Evolutionary conservation across 1,284 basidiomycete species (phyloP), one percentile per base, ranked within the genome.

Genomic region (Cystobasidiaceae sp.): DNA sequence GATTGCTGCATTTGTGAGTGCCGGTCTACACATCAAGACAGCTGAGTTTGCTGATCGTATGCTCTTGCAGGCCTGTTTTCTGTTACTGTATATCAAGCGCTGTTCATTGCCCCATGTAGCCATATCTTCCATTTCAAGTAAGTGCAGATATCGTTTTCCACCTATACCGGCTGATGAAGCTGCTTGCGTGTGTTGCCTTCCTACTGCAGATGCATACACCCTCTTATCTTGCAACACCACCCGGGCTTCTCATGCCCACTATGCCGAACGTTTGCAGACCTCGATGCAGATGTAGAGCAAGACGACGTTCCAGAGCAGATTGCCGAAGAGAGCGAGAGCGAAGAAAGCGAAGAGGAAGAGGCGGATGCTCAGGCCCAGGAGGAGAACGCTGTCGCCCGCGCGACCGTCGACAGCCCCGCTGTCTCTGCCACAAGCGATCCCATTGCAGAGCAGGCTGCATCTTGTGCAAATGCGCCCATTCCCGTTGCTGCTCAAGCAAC

Each of bases 221-320:
- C 93, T 0, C 81, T 97, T 17, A 82, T 98, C 45, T 83, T 88
- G 71, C 78, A 83, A 37, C 93, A 97, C 77, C 86, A 94, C 72
- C 91, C 94, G 0, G 89, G 90, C 2, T 98, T 98, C 78, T 90
- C 86, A 6, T 98, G 94, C 73, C 96, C 94, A 0, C 84, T 98
- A 7, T 98, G 94, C 77, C 71, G 78, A 11, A 76, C 76, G 4
- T 66, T 71, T 75, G 92, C 92, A 11, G 90, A 97, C 75, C 83
- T 98, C 13, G 93, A 97, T 58, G 93, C 93, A 66, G 94, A 98
- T 75, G 93, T 97, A 39, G 93, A 97, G 76, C 81, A 90, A 0
- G 83, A 85, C 59, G 79, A 78, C 54, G 44, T 55, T 33, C 59
- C 56, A 13, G 58, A 55, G 34, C 51, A 51, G 27, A 52, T 56